Percentiles rank a stretch among this genome's conserved stretches.
phyloP scores from a whole-genome alignment of 2,329 filamentous ascomycete genomes.

The Diaporthe citriasiana region DNA sequence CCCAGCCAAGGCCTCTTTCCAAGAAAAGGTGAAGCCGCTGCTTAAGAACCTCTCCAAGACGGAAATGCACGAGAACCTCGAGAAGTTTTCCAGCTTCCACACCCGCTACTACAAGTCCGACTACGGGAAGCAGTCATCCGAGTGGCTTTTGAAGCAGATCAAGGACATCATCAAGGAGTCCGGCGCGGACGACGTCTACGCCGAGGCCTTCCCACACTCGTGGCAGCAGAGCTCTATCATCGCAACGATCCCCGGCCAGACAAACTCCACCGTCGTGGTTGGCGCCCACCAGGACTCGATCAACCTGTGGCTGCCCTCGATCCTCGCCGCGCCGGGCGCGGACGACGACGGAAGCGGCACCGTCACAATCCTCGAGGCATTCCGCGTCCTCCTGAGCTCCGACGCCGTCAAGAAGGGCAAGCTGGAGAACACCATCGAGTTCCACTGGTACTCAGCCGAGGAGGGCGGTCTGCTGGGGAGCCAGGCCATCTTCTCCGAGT shows the following conservation, averaged over 20 bases:
- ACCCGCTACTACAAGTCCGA: slow-evolving; percentile 77
- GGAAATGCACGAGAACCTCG: slow-evolving; percentile 76
- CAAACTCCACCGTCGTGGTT: slow-evolving; percentile 77
- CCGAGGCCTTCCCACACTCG: slow-evolving; percentile 66
- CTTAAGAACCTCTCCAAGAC: slow-evolving; percentile 72
- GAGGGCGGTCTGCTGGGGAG: slow-evolving; percentile 82
- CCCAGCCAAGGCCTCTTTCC: slow-evolving; percentile 70
- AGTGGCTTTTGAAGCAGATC: slow-evolving; percentile 79
- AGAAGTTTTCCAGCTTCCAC: slow-evolving; percentile 76
- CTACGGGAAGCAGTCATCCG: slow-evolving; percentile 78
- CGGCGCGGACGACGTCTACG: slow-evolving; percentile 71
- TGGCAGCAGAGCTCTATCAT: slow-evolving; percentile 86
- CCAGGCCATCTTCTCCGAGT: slow-evolving; percentile 63
- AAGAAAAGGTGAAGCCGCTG: slow-evolving; percentile 69
- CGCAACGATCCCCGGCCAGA: slow-evolving; percentile 82
- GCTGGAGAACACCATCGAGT: slow-evolving; percentile 82
- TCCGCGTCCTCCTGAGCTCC: slow-evolving; percentile 78
- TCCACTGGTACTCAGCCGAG: slow-evolving; percentile 69
- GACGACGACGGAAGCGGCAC: slow-evolving; percentile 85
- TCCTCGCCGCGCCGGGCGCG: slow-evolving; percentile 79
- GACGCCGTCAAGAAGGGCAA: slow-evolving; percentile 73
- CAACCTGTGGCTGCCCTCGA: slow-evolving; percentile 79
- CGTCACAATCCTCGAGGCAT: slow-evolving; percentile 83
- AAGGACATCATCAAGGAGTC: slow-evolving; percentile 71
- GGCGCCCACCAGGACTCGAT: slow-evolving; percentile 87